Percentiles rank a stretch among this genome's conserved stretches.
Conservation (phyloP, 805 yeast species). For the Kodamaea neixiangensis region DNA sequence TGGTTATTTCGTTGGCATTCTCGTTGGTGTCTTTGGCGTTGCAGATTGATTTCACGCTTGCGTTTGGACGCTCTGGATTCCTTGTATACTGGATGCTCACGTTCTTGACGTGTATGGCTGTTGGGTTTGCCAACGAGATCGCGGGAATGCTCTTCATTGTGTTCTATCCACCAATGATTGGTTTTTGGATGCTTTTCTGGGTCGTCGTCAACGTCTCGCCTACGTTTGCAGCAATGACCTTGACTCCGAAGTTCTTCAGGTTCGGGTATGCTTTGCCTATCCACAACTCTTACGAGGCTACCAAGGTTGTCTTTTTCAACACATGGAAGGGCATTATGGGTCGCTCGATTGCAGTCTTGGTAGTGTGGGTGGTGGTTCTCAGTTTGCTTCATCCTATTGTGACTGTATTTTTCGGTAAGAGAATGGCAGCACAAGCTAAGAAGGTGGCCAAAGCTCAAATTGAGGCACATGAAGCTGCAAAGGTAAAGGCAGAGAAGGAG, state of each 20-base stretch:
- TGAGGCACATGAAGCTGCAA: not conserved
- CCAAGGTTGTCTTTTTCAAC: slow-evolving; percentile 35
- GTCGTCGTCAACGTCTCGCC: slow-evolving; percentile 33
- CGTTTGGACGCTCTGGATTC: slow-evolving; percentile 72
- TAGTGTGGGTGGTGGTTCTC: slow-evolving; percentile 48
- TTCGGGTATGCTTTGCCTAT: slow-evolving; percentile 42
- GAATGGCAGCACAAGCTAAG: slow-evolving; percentile 20
- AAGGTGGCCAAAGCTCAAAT: slow-evolving; percentile 13
- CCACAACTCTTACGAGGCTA: slow-evolving; percentile 32
- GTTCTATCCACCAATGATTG: slow-evolving; percentile 61
- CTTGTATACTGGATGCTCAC: slow-evolving; percentile 72
- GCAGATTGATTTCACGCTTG: slow-evolving; percentile 57
- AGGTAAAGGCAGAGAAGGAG: not conserved
- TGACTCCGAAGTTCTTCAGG: slow-evolving; percentile 32
- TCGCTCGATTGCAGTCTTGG: slow-evolving; percentile 30
- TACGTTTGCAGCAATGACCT: slow-evolving; percentile 35
- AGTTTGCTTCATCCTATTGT: slow-evolving; percentile 46
- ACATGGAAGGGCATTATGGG: slow-evolving; percentile 37
- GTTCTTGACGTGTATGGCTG: slow-evolving; percentile 69
- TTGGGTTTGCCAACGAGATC: slow-evolving; percentile 75
- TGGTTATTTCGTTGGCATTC: slow-evolving; percentile 59
- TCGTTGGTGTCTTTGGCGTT: slow-evolving; percentile 65
- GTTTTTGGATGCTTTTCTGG: slow-evolving; percentile 46
- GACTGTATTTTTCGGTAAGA: slow-evolving; percentile 41
- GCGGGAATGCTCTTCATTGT: slow-evolving; percentile 53